Conservation (phyloP, 345 rosid species). For the Fremontodendron californicum region DNA sequence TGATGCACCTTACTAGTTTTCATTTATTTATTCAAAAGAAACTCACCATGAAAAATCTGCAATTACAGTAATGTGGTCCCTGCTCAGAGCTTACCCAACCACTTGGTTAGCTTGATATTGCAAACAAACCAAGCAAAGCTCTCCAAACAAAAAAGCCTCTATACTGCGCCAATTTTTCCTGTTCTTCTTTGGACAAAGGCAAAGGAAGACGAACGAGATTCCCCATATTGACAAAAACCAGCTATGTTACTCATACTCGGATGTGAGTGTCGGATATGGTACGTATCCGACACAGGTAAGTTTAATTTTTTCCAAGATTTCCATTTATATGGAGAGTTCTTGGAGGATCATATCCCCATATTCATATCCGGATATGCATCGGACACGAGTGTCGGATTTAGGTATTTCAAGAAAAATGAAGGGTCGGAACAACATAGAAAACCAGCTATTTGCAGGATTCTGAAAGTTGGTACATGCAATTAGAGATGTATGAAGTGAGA, state of each 20-base stretch:
- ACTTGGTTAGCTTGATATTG: background rate
- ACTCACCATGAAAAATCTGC: slow-evolving; percentile 3
- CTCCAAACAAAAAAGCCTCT: background rate
- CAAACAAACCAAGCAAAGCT: background rate
- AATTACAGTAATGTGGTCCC: slow-evolving; percentile 1
- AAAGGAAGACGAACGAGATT: background rate
- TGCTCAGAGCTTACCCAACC: background rate
- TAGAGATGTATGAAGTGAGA: background rate
- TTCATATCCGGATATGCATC: no score
- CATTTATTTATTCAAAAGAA: background rate
- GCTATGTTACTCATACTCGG: no score
- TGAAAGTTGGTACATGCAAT: background rate
- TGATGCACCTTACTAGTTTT: slow-evolving; percentile 1
- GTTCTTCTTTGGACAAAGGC: background rate
- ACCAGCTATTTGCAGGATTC: background rate
- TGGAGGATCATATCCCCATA: no score
- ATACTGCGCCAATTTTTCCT: background rate
- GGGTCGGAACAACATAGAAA: no score
- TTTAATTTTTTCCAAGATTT: no score
- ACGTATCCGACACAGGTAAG: no score
- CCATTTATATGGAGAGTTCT: no score
- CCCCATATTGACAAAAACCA: background rate
- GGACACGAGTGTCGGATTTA: no score
- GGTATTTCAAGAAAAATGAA: no score
- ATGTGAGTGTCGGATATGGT: no score